Evolutionary conservation across 495 filamentous ascomycete genomes (phyloP), one percentile per base, ranked within the genome.

Genomic region (Talaromyces liani): DNA sequence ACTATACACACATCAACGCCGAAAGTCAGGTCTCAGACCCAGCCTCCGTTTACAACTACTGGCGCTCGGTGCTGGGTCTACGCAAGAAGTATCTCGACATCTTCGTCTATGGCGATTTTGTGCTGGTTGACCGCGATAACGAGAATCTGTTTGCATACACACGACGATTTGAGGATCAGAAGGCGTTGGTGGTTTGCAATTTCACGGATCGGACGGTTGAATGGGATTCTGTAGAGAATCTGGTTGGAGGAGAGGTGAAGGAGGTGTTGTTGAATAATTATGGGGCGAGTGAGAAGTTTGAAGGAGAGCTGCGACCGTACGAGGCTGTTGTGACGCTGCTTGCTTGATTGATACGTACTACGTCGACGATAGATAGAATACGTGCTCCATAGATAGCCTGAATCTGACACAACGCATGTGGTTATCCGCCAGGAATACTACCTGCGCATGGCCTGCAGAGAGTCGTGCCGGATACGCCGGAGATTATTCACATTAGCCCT

Each of bases 101-200:
- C 12, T 86, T 88, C 56, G 81, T 89, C 1, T 85, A 89, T 68
- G 88, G 87, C 0, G 68, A 78, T 58, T 91, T 85, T 65, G 71
- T 76, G 59, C 68, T 84, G 49, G 66, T 86, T 2, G 78, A 80
- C 62, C 62, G 68, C 0, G 72, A 75, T 4, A 79, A 75, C 58
- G 69, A 80, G 63, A 73, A 79, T 41, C 66, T 82, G 0, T 80
- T 85, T 54, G 77, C 79, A 7, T 86, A 80, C 59, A 75, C 67
- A 16, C 77, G 76, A 31, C 70, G 69, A 57, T 79, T 71, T 63
- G 73, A 75, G 61, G 69, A 73, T 33, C 71, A 78, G 61, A 79
- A 75, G 61, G 77, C 75, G 1, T 34, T 86, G 60, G 79, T 85
- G 7, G 60, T 83, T 54, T 71, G 81, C 27, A 85, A 86, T 67